Evolutionary conservation across 208 protist species (phyloP), one percentile per base, ranked within the genome.

Genomic region (Tetramitus jugosus): DNA sequence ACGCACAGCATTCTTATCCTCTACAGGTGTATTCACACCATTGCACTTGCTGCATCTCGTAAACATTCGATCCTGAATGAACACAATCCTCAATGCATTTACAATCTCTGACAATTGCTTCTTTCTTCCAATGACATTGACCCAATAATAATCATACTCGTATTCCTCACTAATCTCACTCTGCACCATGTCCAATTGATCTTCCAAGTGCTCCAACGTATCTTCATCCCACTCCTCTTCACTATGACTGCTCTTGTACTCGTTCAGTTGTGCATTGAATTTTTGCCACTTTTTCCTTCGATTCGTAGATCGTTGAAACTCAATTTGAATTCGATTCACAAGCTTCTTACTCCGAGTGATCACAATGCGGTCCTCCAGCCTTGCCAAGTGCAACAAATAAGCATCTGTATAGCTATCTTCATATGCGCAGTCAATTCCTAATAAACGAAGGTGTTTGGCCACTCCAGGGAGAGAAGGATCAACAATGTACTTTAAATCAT

Each of bases 401-500:
- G 42, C 40, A 53, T 49, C 42, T 6, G 67, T 42, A 35, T 53
- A 53, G 33, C 1, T 8, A n/a, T 35, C 23, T 29, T 43, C 39
- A n/a, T 26, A 74, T n/a, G 8, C 42, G 37, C 10, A n/a, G 35
- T 74, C 67, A 39, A 74, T 31, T 45, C 67, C 67, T 23, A 74
- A 20, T 53, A 43, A 53, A 53, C 67, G 3, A n/a, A 62, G 56
- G 29, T 74, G 67, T 29, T 33, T 56, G 20, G 31, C 67, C 20
- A 74, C 29, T 31, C 67, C 67, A 53, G 31, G 37, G 6, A 74
- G 17, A 33, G 65, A 52, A 10, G 14, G 6, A 33, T 71, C 65
- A 49, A 71, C 39, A 49, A 71, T 71, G 17, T 69, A 69, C 29
- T 65, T 65, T 65, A 3, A 2, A 65, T 65, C 60, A 65, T 65